These are phyloP conservation scores for Aspergillus unguis DNA, from an alignment of 2,329 filamentous ascomycete species.

Conservation along the genomic window DNA sequence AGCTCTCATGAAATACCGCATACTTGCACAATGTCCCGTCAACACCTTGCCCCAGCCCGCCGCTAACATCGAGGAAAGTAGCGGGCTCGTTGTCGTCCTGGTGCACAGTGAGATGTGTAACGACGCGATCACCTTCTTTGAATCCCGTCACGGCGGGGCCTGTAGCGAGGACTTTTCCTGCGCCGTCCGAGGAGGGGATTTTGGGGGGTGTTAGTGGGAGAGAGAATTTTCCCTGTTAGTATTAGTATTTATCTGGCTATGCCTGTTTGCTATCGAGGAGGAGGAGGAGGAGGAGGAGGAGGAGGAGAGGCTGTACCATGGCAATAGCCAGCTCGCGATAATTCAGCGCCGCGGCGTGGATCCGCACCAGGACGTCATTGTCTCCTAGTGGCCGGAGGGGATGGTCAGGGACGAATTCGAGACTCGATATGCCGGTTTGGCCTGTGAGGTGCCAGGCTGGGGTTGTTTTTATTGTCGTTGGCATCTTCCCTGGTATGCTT, in stretches of 20 bases:
- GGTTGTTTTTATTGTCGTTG: not conserved
- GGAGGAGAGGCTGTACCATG: conserved; percentile 24
- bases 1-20: conserved; percentile 48
- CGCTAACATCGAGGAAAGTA: conserved; percentile 31
- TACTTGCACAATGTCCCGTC: conserved; percentile 50
- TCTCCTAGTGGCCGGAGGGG: conserved; percentile 59
- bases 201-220: conserved; percentile 45
- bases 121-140: conserved; percentile 52
- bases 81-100: conserved; percentile 45
- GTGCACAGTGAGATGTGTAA: conserved; percentile 49
- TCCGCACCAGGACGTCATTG: conserved; percentile 64
- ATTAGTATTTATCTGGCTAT: not conserved
- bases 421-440: conserved; percentile 26
- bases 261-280: too few relatives aligned
- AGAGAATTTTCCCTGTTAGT: conserved; percentile 42
- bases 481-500: not conserved
- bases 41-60: conserved; percentile 46
- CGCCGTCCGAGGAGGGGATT: conserved; percentile 40
- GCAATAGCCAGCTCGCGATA: conserved; percentile 42
- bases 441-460: conserved; percentile 33
- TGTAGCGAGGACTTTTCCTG: conserved; percentile 42
- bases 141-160: conserved; percentile 52
- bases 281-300: conserved; percentile 17
- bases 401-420: conserved; percentile 52
- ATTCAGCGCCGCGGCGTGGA: conserved; percentile 41